phyloP scores from a whole-genome alignment of 441 rosid genomes.

The Dalechampia spathulata region DNA sequence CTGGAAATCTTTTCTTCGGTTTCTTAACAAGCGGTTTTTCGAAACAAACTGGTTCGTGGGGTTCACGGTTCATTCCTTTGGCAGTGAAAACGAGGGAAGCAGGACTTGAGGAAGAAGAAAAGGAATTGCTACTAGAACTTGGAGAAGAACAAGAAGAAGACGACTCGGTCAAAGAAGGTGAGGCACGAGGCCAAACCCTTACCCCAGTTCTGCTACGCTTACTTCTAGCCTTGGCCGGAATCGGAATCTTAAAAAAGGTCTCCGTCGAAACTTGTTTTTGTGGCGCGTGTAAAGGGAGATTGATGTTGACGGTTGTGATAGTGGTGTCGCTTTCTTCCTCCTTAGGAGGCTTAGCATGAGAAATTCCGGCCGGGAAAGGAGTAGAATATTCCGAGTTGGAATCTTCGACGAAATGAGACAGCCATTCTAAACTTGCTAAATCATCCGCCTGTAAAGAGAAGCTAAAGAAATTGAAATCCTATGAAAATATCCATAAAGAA shows the following conservation, averaged over 20 bases:
- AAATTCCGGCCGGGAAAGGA: constrained; percentile 37
- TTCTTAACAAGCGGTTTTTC: constrained; percentile 34
- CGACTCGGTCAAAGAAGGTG: constrained; percentile 39
- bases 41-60: constrained; percentile 18
- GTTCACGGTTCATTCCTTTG: constrained; percentile 21
- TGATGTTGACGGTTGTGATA: neutral
- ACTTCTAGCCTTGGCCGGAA: constrained; percentile 82
- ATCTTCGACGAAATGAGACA: constrained; percentile 88
- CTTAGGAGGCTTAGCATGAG: constrained; percentile 23
- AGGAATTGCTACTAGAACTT: constrained; percentile 34
- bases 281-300: constrained; percentile 12
- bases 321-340: constrained; percentile 14
- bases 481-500: too few relatives aligned
- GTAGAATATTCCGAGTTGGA: constrained; percentile 56
- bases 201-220: constrained; percentile 57
- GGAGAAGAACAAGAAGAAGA: constrained; percentile 47
- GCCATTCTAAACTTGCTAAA: constrained; percentile 77
- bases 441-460: constrained; percentile 53
- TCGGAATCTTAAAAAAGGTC: constrained; percentile 38
- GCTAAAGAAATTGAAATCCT: too few relatives aligned
- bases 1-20: constrained; percentile 32
- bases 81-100: constrained; percentile 22
- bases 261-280: constrained; percentile 17
- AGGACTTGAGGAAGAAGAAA: constrained; percentile 37
- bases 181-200: constrained; percentile 56